These are phyloP conservation scores for Metschnikowia peoriensis DNA, from an alignment of 805 yeast species.

Conservation along the genomic window DNA sequence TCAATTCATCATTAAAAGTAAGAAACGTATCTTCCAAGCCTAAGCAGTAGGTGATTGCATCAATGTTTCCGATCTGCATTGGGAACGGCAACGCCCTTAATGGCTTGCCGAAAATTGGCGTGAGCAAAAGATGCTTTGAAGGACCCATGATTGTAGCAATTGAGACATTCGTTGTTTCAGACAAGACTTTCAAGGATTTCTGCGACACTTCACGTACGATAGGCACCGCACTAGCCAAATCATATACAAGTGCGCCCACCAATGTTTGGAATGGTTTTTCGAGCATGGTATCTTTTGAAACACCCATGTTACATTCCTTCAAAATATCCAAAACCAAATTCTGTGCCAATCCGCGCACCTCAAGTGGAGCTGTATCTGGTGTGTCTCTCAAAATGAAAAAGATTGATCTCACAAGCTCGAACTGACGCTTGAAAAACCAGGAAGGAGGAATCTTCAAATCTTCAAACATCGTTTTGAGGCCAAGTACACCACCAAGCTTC, in stretches of 20 bases:
- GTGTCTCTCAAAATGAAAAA: constrained; percentile 89
- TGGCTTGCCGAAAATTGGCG: constrained; percentile 97
- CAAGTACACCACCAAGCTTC: constrained; percentile 86
- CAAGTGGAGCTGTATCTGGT: constrained; percentile 81
- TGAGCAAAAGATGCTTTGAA: constrained; percentile 75
- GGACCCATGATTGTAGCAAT: constrained; percentile 75
- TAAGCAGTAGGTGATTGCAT: constrained; percentile 91
- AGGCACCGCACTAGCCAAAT: constrained; percentile 83
- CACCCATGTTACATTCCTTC: constrained; percentile 58
- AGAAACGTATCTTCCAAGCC: constrained; percentile 77
- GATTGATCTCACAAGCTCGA: constrained; percentile 81
- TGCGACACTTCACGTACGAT: constrained; percentile 82
- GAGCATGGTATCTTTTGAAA: constrained; percentile 59
- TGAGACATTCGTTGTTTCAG: constrained; percentile 68
- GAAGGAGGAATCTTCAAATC: constrained; percentile 64
- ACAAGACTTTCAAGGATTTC: constrained; percentile 59
- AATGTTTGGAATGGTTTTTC: constrained; percentile 78
- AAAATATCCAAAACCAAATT: constrained; percentile 63
- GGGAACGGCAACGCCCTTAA: constrained; percentile 95
- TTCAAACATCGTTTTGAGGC: constrained; percentile 68
- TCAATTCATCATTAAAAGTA: constrained; percentile 85
- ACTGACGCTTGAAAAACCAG: constrained; percentile 76
- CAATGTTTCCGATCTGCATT: constrained; percentile 98
- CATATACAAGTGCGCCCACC: constrained; percentile 87
- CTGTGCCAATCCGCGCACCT: constrained; percentile 71